These are phyloP conservation scores for Tephrocybe rancida DNA, from an alignment of 768 basidiomycete genomes.

Conservation along the genomic window DNA sequence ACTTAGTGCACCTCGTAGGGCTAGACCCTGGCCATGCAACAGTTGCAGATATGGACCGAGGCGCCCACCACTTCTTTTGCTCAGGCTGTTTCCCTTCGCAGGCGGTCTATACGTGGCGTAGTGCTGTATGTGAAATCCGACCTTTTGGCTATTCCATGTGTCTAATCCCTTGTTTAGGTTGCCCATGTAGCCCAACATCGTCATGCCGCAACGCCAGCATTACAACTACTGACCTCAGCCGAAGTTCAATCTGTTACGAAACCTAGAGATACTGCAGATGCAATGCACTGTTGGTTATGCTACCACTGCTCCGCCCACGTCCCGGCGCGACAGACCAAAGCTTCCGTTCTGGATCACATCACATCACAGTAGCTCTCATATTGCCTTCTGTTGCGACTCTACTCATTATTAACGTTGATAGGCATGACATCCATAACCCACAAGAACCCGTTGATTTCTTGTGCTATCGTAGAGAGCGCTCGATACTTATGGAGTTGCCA, in stretches of 20 bases:
- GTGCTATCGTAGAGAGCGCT: too few species aligned
- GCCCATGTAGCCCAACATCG: background rate
- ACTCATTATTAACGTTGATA: too few species aligned
- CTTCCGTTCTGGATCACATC: background rate
- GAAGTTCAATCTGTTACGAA: background rate
- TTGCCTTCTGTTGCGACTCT: too few species aligned
- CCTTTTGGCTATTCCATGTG: background rate
- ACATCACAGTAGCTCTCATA: background rate
- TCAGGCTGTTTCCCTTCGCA: background rate
- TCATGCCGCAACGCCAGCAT: background rate
- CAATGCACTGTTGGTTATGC: constrained; percentile 2
- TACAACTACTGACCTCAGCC: background rate
- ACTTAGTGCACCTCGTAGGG: constrained; percentile 6
- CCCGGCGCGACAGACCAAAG: background rate
- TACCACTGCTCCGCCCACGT: constrained; percentile 7
- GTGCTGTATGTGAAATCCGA: constrained; percentile 8
- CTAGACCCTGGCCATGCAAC: constrained; percentile 7
- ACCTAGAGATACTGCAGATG: background rate
- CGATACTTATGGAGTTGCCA: too few species aligned
- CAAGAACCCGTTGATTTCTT: too few species aligned
- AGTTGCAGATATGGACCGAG: constrained; percentile 9
- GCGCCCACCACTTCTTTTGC: constrained; percentile 8
- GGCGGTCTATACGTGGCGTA: constrained; percentile 12
- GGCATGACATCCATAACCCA: too few species aligned
- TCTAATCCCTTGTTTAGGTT: background rate